Evolutionary conservation across 257 asterid genomes (phyloP), one percentile per base, ranked within the genome.

Genomic region (Osmanthus fragrans): DNA sequence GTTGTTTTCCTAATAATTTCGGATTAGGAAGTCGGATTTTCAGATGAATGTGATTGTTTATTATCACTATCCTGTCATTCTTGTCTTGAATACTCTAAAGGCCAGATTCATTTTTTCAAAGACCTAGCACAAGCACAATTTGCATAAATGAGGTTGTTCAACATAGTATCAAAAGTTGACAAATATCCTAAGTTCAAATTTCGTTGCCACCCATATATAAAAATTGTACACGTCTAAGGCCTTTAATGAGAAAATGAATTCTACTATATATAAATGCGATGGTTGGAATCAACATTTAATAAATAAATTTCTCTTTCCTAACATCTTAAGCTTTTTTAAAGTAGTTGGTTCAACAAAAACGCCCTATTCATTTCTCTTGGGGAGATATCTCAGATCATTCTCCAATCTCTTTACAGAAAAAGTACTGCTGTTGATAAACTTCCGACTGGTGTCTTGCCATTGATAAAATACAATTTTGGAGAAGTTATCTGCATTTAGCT

Each of bases 1-100:
- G 97, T 81, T 71, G 19, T 18, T 78, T 72, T 76, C 60, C 15
- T 54, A 12, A 15, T 47, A 11, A 73, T 36, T 49, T 27, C 30
- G 64, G 23, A 11, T 42, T 4, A 45, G 71, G 30, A 54, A 23
- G 27, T 21, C 5, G 2, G 45, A 9, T 75, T 74, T 30, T 58
- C 45, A 0, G 21, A 54, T 10, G 21, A 70, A 72, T n/a, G 5
- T 76, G 65, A 40, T 13, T 27, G 1, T 71, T 9, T 68, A 11
- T 39, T 45, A 64, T 30, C 29, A 12, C 4, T 66, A n/a, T 23
- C 36, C 70, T 37, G 64, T 54, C 64, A 54, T 47, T 47, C 56
- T 47, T 47, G n/a, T 47, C 56, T 47, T 12, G 56, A 47, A 47
- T 40, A 1, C 49, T 40, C 58, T 47, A 49, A 4, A 13, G 21